Evolutionary conservation across 1,139 yeast species (phyloP).

Genomic region (Yamadazyma triangularis): DNA sequence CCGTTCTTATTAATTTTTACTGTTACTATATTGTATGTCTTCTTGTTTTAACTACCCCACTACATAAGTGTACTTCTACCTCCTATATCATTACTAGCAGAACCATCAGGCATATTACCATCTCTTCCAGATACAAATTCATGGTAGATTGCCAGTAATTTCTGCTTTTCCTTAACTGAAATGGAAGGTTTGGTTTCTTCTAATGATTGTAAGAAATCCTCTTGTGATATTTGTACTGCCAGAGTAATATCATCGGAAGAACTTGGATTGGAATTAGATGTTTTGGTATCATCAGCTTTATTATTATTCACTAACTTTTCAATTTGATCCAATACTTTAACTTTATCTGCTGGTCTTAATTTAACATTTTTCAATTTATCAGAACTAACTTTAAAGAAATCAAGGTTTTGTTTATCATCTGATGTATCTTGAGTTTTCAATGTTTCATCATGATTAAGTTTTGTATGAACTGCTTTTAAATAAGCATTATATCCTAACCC

Average conservation of each 20-base stretch:
- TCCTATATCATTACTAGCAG: conserved; percentile 78
- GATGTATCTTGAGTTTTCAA: background rate
- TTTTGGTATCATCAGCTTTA: conserved; percentile 6
- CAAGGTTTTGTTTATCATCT: conserved; percentile 24
- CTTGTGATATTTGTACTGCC: conserved; percentile 39
- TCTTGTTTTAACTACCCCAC: conserved; percentile 11
- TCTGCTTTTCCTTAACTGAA: conserved; percentile 63
- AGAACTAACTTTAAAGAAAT: conserved; percentile 32
- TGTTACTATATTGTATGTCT: conserved; percentile 9
- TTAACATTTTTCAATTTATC: conserved; percentile 24
- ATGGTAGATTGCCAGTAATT: conserved; percentile 60
- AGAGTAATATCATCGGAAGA: conserved; percentile 12
- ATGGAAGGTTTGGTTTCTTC: conserved; percentile 84
- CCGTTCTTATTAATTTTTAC: background rate
- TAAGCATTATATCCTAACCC: conserved; percentile 91
- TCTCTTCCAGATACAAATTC: conserved; percentile 77
- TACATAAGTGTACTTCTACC: conserved; percentile 75
- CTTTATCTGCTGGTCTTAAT: conserved; percentile 42
- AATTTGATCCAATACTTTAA: conserved; percentile 42
- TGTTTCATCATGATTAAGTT: conserved; percentile 38
- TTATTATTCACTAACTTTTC: conserved; percentile 29
- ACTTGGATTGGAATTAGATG: background rate
- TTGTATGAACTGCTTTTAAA: conserved; percentile 82
- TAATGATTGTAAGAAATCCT: conserved; percentile 62
- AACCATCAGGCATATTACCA: conserved; percentile 87